These are phyloP conservation scores for Pugionium cornutum DNA, from an alignment of 345 rosid genomes.

Conservation along the genomic window DNA sequence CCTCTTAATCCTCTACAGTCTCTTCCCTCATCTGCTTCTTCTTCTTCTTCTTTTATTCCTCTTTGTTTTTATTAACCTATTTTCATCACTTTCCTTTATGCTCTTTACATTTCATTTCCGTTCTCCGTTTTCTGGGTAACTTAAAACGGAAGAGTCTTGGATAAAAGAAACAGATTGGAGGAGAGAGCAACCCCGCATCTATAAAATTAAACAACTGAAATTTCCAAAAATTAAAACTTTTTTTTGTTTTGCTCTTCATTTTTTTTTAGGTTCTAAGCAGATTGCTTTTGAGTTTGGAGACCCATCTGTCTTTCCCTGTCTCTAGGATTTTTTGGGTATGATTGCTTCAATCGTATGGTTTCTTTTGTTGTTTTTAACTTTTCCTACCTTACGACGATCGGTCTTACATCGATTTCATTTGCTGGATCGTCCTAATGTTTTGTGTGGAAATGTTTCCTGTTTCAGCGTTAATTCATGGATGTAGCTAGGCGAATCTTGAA, in stretches of 20 bases:
- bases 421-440: slow-evolving; percentile 8
- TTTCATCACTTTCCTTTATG: slow-evolving; percentile 21
- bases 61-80: neutral
- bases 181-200: neutral
- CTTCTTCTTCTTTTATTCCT: neutral
- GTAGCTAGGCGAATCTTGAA: slow-evolving; percentile 8
- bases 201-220: too few relatives aligned
- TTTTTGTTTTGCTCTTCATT: too few relatives aligned
- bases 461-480: neutral
- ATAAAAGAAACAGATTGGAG: neutral
- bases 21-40: slow-evolving; percentile 32
- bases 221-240: too few relatives aligned
- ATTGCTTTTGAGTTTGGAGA: slow-evolving; percentile 19
- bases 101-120: slow-evolving; percentile 5
- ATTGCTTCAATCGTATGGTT: neutral
- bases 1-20: slow-evolving; percentile 25
- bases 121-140: slow-evolving; percentile 26
- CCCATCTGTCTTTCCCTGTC: slow-evolving; percentile 9
- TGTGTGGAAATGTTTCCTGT: slow-evolving; percentile 6
- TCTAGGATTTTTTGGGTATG: slow-evolving; percentile 9
- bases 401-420: slow-evolving; percentile 23
- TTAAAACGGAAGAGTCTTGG: neutral
- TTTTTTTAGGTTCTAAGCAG: neutral
- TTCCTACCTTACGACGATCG: neutral
- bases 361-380: neutral